phyloP scores from a whole-genome alignment of 2,329 filamentous ascomycete species.

The Gremmenia infestans region DNA sequence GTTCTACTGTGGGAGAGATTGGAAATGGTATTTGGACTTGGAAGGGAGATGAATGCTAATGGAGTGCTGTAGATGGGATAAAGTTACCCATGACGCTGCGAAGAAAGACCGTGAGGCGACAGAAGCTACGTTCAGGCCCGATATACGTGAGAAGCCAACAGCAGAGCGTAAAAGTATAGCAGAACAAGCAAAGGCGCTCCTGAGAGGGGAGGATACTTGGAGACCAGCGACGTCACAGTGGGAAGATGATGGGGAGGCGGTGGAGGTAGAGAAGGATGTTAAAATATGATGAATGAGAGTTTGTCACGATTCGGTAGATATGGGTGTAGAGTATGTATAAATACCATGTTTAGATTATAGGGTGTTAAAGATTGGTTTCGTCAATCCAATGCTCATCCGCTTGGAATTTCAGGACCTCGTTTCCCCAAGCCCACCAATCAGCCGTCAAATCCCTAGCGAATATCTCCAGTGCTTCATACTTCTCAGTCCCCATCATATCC shows the following conservation, averaged over 20 bases:
- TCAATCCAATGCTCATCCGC: slow-evolving; percentile 42
- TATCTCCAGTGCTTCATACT: slow-evolving; percentile 62
- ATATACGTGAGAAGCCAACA: slow-evolving; percentile 27
- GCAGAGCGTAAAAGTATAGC: slow-evolving; percentile 42
- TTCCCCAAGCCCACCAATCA: slow-evolving; percentile 76
- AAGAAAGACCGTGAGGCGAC: slow-evolving; percentile 41
- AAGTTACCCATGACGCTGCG: slow-evolving; percentile 51
- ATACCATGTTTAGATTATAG: slow-evolving; percentile 11
- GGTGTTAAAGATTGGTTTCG: slow-evolving; percentile 7
- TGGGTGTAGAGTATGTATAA: slow-evolving; percentile 23
- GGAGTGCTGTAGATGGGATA: slow-evolving; percentile 49
- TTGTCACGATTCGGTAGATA: not conserved
- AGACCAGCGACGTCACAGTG: slow-evolving; percentile 38
- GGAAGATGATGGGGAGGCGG: slow-evolving; percentile 33
- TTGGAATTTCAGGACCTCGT: slow-evolving; percentile 69
- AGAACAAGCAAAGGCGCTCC: slow-evolving; percentile 57
- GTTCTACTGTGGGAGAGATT: slow-evolving; percentile 12
- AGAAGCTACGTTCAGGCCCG: slow-evolving; percentile 29
- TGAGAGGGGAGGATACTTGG: slow-evolving; percentile 60
- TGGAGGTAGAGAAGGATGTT: slow-evolving; percentile 29
- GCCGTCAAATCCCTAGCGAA: slow-evolving; percentile 71
- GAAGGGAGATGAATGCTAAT: slow-evolving; percentile 4
- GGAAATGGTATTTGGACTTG: not conserved
- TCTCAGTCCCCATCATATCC: slow-evolving; percentile 41
- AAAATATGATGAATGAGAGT: slow-evolving; percentile 16